phyloP scores from a whole-genome alignment of 2,329 filamentous ascomycete species.

The Fusarium bulbicola region DNA sequence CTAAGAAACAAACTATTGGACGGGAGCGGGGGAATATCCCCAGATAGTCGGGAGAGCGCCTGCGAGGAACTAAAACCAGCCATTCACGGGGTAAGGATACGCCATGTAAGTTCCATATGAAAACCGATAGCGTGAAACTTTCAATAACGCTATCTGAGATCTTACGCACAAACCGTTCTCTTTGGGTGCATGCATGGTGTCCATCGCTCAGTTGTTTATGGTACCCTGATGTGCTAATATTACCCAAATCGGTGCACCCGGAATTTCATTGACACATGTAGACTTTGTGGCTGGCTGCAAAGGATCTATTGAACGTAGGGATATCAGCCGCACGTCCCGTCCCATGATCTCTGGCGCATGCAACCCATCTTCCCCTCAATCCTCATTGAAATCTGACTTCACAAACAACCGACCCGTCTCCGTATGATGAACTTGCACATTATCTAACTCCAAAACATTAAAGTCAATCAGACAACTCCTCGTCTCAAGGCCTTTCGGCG shows the following conservation, averaged over 20 bases:
- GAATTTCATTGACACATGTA: accelerated
- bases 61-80: background rate
- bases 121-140: background rate
- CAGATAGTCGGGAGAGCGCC: background rate
- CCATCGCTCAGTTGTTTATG: accelerated
- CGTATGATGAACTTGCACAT: background rate
- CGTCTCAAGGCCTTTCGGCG: no score
- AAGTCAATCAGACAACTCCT: background rate
- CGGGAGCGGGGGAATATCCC: background rate
- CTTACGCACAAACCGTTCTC: no score
- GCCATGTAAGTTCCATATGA: accelerated
- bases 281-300: background rate
- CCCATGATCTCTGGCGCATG: background rate
- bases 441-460: background rate
- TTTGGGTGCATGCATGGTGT: accelerated
- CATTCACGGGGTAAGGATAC: background rate
- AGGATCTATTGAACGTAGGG: accelerated
- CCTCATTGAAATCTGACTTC: background rate
- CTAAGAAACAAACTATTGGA: no score
- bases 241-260: background rate
- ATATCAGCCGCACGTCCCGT: no score
- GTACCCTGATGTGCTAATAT: no score
- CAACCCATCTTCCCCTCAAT: background rate
- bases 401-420: background rate
- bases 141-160: accelerated